Conservation (phyloP, 2,329 filamentous ascomycete species). For the Talaromyces sp. region DNA sequence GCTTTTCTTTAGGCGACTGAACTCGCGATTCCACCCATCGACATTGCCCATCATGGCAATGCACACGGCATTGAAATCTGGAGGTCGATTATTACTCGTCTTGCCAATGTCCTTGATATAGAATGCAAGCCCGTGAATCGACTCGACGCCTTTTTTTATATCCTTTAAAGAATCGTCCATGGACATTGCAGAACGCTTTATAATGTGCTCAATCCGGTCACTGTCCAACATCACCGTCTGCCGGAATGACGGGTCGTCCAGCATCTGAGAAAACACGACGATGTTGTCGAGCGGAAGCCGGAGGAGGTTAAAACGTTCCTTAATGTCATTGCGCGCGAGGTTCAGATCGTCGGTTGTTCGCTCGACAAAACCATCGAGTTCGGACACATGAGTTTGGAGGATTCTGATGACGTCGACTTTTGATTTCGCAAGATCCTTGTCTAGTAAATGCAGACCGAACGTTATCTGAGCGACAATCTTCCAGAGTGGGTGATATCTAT, state of each 20-base stretch:
- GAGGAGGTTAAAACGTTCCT: conserved; percentile 71
- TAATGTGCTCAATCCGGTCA: conserved; percentile 83
- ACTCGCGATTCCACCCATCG: conserved; percentile 80
- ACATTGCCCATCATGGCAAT: conserved; percentile 89
- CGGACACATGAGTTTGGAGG: conserved; percentile 85
- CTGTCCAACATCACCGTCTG: conserved; percentile 79
- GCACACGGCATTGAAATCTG: conserved; percentile 67
- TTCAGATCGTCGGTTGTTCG: conserved; percentile 79
- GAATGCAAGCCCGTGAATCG: conserved; percentile 67
- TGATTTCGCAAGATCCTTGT: conserved; percentile 81
- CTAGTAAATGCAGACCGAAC: conserved; percentile 84
- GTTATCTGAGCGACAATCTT: conserved; percentile 90
- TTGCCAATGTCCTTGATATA: conserved; percentile 67
- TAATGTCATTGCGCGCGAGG: conserved; percentile 71
- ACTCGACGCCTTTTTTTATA: conserved; percentile 69
- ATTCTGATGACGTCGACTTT: conserved; percentile 84
- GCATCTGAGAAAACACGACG: conserved; percentile 76
- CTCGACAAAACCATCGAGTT: conserved; percentile 87
- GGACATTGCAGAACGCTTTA: conserved; percentile 68
- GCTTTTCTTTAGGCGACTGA: conserved; percentile 69
- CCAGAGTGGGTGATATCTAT: conserved; percentile 74
- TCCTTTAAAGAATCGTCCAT: conserved; percentile 76
- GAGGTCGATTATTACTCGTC: conserved; percentile 52
- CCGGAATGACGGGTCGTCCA: conserved; percentile 78
- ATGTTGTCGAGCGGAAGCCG: conserved; percentile 79